A percentile compares a stretch with the other conserved stretches of the same genome.
These are phyloP conservation scores for Talaromyces rugulosus DNA, from an alignment of 2,329 filamentous ascomycete genomes.

Conservation along the genomic window DNA sequence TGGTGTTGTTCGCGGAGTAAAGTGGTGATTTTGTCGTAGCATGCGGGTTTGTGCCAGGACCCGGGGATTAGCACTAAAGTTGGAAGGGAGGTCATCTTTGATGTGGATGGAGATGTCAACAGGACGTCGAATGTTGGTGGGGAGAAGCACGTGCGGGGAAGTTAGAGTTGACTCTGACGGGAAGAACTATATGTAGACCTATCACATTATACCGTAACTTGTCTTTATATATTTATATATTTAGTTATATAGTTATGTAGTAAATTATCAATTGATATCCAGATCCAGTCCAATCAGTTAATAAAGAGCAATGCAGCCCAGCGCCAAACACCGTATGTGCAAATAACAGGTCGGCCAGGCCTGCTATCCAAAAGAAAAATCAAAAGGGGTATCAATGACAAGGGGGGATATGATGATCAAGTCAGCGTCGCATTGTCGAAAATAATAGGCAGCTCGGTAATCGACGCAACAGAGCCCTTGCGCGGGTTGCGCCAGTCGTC, in stretches of 20 bases:
- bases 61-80: slow-evolving; percentile 47
- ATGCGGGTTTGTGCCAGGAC: slow-evolving; percentile 44
- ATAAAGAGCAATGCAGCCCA: background rate
- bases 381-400: background rate
- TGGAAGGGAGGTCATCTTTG: slow-evolving; percentile 16
- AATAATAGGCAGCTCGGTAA: slow-evolving; percentile 10
- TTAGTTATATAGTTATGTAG: too few relatives aligned
- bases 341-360: background rate
- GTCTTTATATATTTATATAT: too few relatives aligned
- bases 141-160: too few relatives aligned
- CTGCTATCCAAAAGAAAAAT: too few relatives aligned
- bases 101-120: too few relatives aligned
- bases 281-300: background rate
- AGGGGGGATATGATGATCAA: background rate
- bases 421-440: slow-evolving; percentile 10
- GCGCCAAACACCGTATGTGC: background rate
- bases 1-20: slow-evolving; percentile 28
- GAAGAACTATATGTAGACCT: too few relatives aligned
- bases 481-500: slow-evolving; percentile 58
- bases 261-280: too few relatives aligned
- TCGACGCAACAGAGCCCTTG: slow-evolving; percentile 21
- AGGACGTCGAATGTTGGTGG: too few relatives aligned
- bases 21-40: slow-evolving; percentile 33
- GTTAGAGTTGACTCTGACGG: too few relatives aligned
- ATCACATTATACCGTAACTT: too few relatives aligned